phyloP scores from a whole-genome alignment of 2,329 filamentous ascomycete genomes.

The Apiospora sp. region DNA sequence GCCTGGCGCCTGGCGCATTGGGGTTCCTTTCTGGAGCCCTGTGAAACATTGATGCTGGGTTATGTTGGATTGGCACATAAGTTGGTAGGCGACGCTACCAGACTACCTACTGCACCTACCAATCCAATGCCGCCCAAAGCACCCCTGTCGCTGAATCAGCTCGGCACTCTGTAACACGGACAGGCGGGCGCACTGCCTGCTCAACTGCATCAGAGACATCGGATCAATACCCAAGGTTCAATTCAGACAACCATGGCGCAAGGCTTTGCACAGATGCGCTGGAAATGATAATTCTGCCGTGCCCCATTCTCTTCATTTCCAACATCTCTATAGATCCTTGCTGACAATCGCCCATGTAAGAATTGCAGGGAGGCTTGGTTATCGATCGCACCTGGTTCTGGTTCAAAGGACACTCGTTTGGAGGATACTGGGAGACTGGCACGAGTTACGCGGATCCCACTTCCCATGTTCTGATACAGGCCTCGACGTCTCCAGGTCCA shows the following conservation, averaged over 20 bases:
- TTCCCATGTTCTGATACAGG: slow-evolving; percentile 17
- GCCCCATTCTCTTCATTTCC: slow-evolving; percentile 11
- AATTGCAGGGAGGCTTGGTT: background rate
- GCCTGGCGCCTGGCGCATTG: background rate
- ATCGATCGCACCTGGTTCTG: slow-evolving; percentile 4
- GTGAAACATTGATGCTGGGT: slow-evolving; percentile 12
- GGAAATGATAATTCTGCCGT: background rate
- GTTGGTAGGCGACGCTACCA: background rate
- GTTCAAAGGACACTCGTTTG: slow-evolving; percentile 17
- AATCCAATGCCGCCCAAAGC: background rate
- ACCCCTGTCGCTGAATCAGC: slow-evolving; percentile 9
- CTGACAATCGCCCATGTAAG: background rate
- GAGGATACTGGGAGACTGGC: slow-evolving; percentile 5
- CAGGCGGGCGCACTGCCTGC: slow-evolving; percentile 12
- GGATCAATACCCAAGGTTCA: slow-evolving; percentile 17
- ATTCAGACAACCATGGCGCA: slow-evolving; percentile 7
- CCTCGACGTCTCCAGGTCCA: slow-evolving; percentile 15
- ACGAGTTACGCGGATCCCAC: slow-evolving; percentile 11
- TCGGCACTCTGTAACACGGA: slow-evolving; percentile 9
- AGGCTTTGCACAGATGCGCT: slow-evolving; percentile 14
- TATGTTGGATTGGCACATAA: background rate
- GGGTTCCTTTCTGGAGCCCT: background rate
- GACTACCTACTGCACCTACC: background rate
- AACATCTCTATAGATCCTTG: slow-evolving; percentile 4
- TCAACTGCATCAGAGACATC: slow-evolving; percentile 17